These are phyloP conservation scores for Ceratobasidium theobromae DNA, from an alignment of 1,284 basidiomycete genomes.

Conservation along the genomic window DNA sequence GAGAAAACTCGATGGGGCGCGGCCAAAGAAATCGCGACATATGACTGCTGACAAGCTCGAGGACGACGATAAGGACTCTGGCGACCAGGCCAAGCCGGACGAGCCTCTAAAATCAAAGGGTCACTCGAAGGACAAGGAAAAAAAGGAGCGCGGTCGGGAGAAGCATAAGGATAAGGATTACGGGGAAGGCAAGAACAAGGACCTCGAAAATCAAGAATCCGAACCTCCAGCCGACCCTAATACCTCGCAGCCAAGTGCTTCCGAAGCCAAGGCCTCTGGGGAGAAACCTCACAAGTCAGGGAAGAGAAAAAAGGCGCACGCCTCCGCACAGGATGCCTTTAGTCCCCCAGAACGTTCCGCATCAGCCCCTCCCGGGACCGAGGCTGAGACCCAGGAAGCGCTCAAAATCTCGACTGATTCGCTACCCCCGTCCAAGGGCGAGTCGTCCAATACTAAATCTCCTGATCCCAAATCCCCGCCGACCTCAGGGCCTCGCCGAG, in stretches of 20 bases:
- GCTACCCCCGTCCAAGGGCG: not conserved
- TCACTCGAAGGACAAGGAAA: slow-evolving; percentile 12
- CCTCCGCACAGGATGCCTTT: not conserved
- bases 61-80: not conserved
- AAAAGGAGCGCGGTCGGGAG: slow-evolving; percentile 18
- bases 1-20: not conserved
- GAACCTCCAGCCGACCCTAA: not conserved
- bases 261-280: not conserved
- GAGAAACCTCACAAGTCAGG: slow-evolving; percentile 26
- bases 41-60: slow-evolving; percentile 15
- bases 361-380: slow-evolving; percentile 21
- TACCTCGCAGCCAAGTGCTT: not conserved
- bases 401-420: slow-evolving; percentile 20
- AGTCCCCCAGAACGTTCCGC: slow-evolving; percentile 9
- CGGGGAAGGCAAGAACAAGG: slow-evolving; percentile 1
- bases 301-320: slow-evolving; percentile 8
- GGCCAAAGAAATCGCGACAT: slow-evolving; percentile 21
- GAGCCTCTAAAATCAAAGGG: slow-evolving; percentile 15
- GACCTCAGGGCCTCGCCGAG: slow-evolving; percentile 2
- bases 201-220: slow-evolving; percentile 2
- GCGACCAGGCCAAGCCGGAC: not conserved
- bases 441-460: slow-evolving; percentile 1
- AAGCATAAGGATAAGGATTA: slow-evolving; percentile 15
- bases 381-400: slow-evolving; percentile 4
- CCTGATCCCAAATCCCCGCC: slow-evolving; percentile 6